phyloP scores from a whole-genome alignment of 352 stramenopile species.

The Pythium biforme region DNA sequence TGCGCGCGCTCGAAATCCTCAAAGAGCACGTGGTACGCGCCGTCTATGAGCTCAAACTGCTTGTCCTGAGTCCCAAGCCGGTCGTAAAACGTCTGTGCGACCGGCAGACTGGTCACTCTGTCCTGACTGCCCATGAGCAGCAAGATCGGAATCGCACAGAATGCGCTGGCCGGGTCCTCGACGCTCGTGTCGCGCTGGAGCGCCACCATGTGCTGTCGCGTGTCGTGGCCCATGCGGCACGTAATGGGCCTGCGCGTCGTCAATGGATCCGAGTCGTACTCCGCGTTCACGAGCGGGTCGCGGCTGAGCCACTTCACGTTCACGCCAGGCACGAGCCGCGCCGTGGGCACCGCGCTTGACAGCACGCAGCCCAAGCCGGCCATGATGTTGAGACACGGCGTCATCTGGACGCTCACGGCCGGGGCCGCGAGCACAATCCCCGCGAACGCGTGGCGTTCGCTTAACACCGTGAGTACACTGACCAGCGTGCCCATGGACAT shows the following conservation, averaged over 20 bases:
- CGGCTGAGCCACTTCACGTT: slow-evolving; percentile 18
- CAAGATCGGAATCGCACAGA: slow-evolving; percentile 19
- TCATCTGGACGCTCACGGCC: slow-evolving; percentile 23
- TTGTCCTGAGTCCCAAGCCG: slow-evolving; percentile 50
- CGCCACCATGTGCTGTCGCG: slow-evolving; percentile 12
- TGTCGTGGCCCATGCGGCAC: slow-evolving; percentile 22
- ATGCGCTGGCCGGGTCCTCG: slow-evolving; percentile 12
- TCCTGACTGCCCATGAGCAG: slow-evolving; percentile 24
- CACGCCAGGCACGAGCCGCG: slow-evolving; percentile 23
- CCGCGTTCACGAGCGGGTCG: slow-evolving; percentile 11
- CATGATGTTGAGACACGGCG: slow-evolving; percentile 11
- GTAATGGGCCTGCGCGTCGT: slow-evolving; percentile 13
- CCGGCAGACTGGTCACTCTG: slow-evolving; percentile 28
- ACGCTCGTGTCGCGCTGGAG: slow-evolving; percentile 21
- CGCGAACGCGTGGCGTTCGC: slow-evolving; percentile 15
- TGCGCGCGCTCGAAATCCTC: slow-evolving; percentile 59
- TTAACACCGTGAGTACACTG: slow-evolving; percentile 22
- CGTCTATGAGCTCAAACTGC: slow-evolving; percentile 53
- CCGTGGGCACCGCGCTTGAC: slow-evolving; percentile 1
- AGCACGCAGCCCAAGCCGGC: neutral
- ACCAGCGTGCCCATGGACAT: slow-evolving; percentile 26
- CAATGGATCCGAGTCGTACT: slow-evolving; percentile 24
- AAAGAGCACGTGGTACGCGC: slow-evolving; percentile 56
- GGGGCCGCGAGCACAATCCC: slow-evolving; percentile 18
- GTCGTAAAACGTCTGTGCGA: slow-evolving; percentile 44